Conservation (phyloP, 306 rosid species). For the Vicia villosa region DNA sequence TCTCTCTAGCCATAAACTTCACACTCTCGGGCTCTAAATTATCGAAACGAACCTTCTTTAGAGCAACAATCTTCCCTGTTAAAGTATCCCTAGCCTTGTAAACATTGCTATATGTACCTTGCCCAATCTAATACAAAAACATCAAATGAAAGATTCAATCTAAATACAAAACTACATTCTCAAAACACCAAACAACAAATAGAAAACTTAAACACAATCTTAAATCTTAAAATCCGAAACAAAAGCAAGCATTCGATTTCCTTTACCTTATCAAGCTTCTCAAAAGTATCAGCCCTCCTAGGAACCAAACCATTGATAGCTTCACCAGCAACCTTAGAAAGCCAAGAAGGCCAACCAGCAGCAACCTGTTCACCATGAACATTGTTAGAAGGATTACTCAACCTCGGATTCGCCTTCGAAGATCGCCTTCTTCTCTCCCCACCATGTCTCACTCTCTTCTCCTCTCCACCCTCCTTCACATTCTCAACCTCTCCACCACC, state of each 20-base stretch:
- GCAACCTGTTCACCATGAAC: constrained; percentile 98
- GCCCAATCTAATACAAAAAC: constrained; percentile 49
- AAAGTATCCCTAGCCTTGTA: constrained; percentile 51
- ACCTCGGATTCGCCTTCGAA: constrained; percentile 85
- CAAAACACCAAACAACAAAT: constrained; percentile 33
- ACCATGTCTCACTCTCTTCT: constrained; percentile 49
- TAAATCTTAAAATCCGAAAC: constrained; percentile 2
- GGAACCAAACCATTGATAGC: constrained; percentile 95
- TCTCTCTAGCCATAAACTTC: constrained; percentile 55
- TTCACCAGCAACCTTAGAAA: constrained; percentile 96
- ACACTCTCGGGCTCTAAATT: constrained; percentile 58
- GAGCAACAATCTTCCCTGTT: constrained; percentile 49
- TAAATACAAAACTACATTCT: constrained; percentile 17
- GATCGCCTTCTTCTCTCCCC: constrained; percentile 75
- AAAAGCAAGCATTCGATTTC: not conserved
- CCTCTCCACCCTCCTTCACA: constrained; percentile 56
- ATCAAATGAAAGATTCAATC: constrained; percentile 35
- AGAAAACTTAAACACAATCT: constrained; percentile 13
- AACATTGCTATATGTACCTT: constrained; percentile 55
- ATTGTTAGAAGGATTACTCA: constrained; percentile 80
- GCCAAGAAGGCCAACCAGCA: constrained; percentile 99
- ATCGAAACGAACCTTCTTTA: constrained; percentile 54
- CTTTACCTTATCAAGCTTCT: constrained; percentile 88
- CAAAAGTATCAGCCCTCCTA: constrained; percentile 84
- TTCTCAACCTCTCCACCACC: constrained; percentile 53